These are phyloP conservation scores for Ramaria sp. DNA, from an alignment of 768 basidiomycete species.

Conservation along the genomic window DNA sequence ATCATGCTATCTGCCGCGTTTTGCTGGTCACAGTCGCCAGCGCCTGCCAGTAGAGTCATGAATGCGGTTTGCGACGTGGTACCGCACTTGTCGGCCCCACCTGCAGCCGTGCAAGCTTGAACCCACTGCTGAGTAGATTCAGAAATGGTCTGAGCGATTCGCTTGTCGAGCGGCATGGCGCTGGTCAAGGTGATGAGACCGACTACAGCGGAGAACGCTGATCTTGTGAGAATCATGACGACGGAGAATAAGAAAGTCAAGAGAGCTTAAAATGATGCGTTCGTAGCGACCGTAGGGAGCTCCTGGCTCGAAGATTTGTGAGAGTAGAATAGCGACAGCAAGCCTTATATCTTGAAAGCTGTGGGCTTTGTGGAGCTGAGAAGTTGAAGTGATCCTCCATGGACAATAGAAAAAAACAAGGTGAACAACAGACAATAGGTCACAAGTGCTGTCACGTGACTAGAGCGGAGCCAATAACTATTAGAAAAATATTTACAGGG, in stretches of 20 bases:
- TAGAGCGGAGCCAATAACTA: no score
- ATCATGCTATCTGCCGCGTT: conserved; percentile 43
- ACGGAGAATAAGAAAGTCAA: conserved; percentile 4
- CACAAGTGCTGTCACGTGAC: no score
- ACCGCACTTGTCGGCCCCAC: conserved; percentile 48
- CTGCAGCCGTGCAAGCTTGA: conserved; percentile 37
- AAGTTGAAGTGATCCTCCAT: no score
- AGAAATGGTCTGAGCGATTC: conserved; percentile 35
- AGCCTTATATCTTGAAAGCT: background rate
- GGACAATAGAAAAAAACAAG: no score
- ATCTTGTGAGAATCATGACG: background rate
- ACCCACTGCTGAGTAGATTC: conserved; percentile 34
- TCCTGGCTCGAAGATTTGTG: background rate
- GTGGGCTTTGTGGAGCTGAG: background rate
- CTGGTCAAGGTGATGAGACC: conserved; percentile 21
- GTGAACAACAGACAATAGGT: no score
- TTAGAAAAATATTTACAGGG: no score
- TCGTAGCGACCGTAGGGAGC: background rate
- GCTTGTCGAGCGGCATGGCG: conserved; percentile 31
- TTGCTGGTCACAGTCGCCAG: conserved; percentile 45
- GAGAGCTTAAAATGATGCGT: conserved; percentile 24
- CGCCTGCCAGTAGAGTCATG: conserved; percentile 45
- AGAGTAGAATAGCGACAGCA: background rate
- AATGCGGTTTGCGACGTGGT: conserved; percentile 44
- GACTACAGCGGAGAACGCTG: conserved; percentile 19